Evolutionary conservation across 2,329 filamentous ascomycete species (phyloP), one percentile per base, ranked within the genome.

Genomic region (Leptographium flavum): DNA sequence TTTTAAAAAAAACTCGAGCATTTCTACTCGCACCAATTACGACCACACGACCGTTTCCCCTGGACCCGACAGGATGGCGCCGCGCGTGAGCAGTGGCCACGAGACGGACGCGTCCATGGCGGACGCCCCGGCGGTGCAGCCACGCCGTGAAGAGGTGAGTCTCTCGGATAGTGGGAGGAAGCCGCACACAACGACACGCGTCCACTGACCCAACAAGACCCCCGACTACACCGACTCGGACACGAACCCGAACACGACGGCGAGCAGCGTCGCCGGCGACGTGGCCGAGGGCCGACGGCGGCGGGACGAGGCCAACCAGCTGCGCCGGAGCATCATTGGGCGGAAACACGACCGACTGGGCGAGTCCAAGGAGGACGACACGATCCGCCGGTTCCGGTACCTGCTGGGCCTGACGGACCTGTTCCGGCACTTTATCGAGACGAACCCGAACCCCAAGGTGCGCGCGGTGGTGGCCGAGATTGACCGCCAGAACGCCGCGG

Each of bases 341-440:
- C 94, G 86, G 71, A 95, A 98, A 62, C 92, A 95, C 58, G 87
- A 94, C 57, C 77, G 82, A 44, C 65, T 98, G 8, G 87, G 90
- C 58, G 87, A 94, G 59, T 94, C 85, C 42, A 96, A 94, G 85
- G 90, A 95, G 67, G 86, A 95, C 70, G 90, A 96, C 58, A 93
- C 87, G 1, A 86, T 96, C 58, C 79, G 90, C 55, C 76, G 92
- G 60, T 98, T 98, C 61, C 81, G 87, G 52, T 98, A 98, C 61
- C 75, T 98, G 1, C 75, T 98, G 14, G 93, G 93, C 23, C 71
- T 98, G 43, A 98, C 92, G 15, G 92, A 98, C 58, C 72, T 98
- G 19, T 98, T 98, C 69, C 87, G 93, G 52, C 92, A 98, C 65
- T 98, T 98, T 63, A 98, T 98, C 65, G 88, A 96, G 59, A 87